phyloP scores from a whole-genome alignment of 2,329 filamentous ascomycete genomes.

The Curvularia sp. region DNA sequence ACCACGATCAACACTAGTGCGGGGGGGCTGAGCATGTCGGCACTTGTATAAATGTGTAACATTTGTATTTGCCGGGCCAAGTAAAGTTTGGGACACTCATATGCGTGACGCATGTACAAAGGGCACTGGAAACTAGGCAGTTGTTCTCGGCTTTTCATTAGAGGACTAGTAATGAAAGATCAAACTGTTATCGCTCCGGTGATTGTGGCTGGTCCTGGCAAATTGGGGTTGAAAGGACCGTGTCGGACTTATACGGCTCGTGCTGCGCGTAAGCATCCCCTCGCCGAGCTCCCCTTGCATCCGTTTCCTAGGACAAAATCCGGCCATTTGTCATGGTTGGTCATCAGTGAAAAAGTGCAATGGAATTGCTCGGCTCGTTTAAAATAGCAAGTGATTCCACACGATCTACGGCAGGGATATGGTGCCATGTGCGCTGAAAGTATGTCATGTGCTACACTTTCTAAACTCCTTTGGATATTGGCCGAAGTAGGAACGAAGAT shows the following conservation, averaged over 20 bases:
- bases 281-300: not conserved
- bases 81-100: too few species aligned
- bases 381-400: not conserved
- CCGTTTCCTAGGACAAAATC: not conserved
- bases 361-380: not conserved
- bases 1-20: not conserved
- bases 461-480: not conserved
- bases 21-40: not conserved
- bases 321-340: not conserved
- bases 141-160: not conserved
- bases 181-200: not conserved
- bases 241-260: not conserved
- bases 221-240: not conserved
- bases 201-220: not conserved
- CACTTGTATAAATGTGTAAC: not conserved
- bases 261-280: not conserved
- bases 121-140: not conserved
- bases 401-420: not conserved
- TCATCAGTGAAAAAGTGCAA: not conserved
- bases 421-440: not conserved
- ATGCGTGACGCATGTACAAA: not conserved
- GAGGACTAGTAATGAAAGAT: not conserved
- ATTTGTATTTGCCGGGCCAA: not conserved
- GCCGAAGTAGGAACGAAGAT: not conserved
- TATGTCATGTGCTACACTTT: not conserved